phyloP scores from a whole-genome alignment of 2,329 filamentous ascomycete genomes.

The Phialemonium atrogriseum region DNA sequence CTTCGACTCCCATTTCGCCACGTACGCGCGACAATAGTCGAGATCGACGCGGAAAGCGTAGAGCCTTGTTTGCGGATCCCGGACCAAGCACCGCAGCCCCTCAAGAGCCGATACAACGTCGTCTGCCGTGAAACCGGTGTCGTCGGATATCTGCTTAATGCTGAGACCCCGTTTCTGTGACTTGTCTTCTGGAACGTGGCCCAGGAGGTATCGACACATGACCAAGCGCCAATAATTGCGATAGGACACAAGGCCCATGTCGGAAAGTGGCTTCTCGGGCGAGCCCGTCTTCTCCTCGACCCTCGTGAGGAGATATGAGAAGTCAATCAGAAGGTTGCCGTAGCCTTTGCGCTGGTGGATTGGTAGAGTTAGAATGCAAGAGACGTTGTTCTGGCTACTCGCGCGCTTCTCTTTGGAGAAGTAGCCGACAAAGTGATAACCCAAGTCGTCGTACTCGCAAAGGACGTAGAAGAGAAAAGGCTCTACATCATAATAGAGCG shows the following conservation, averaged over 20 bases:
- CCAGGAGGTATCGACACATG: slow-evolving; percentile 73
- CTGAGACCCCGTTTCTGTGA: slow-evolving; percentile 42
- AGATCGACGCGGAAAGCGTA: slow-evolving; percentile 88
- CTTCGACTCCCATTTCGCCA: slow-evolving; percentile 82
- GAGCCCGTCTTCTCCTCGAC: slow-evolving; percentile 92
- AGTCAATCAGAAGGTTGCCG: slow-evolving; percentile 93
- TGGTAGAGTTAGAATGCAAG: slow-evolving; percentile 89
- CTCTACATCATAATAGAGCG: slow-evolving; percentile 95
- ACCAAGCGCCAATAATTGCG: slow-evolving; percentile 94
- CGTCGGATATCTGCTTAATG: slow-evolving; percentile 66
- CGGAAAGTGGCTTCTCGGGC: slow-evolving; percentile 92
- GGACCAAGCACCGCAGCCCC: slow-evolving; percentile 77
- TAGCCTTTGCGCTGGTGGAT: slow-evolving; percentile 98
- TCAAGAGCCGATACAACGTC: slow-evolving; percentile 93
- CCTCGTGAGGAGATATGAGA: slow-evolving; percentile 91
- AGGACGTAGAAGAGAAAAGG: slow-evolving; percentile 97
- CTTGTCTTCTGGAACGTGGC: slow-evolving; percentile 35
- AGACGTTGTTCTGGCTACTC: slow-evolving; percentile 93
- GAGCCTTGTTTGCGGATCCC: slow-evolving; percentile 77
- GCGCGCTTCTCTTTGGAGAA: slow-evolving; percentile 98
- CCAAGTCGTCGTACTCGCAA: slow-evolving; percentile 83
- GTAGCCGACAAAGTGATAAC: slow-evolving; percentile 97
- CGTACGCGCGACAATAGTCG: slow-evolving; percentile 77
- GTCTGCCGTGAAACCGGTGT: slow-evolving; percentile 91
- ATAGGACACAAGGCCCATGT: slow-evolving; percentile 96